Conservation (phyloP, 108 stramenopile genomes). For the Nitzschia putrida region DNA sequence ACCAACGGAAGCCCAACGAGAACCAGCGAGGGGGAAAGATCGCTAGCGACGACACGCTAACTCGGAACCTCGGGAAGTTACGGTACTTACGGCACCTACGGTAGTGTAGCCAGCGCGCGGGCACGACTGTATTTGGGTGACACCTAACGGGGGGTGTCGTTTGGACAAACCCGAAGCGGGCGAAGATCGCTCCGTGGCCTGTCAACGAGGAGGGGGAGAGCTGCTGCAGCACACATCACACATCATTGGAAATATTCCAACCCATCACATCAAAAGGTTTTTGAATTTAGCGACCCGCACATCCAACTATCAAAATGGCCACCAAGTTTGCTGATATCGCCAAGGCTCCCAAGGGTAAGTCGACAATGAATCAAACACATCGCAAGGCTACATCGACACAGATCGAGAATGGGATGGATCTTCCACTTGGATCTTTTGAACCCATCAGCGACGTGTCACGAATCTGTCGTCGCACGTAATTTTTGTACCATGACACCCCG, state of each 20-base stretch:
- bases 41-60: too few species aligned
- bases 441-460: background rate
- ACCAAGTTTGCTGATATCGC: slow-evolving; percentile 85
- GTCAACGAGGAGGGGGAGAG: background rate
- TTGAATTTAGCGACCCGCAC: slow-evolving; percentile 11
- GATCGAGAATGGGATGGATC: too few species aligned
- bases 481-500: background rate
- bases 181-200: too few species aligned
- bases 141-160: too few species aligned
- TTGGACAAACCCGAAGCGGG: too few species aligned
- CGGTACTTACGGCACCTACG: too few species aligned
- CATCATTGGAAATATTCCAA: slow-evolving; percentile 15
- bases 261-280: background rate
- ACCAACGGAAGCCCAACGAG: too few species aligned
- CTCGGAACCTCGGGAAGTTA: too few species aligned
- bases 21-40: too few species aligned
- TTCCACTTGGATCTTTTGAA: too few species aligned
- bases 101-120: too few species aligned
- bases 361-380: background rate
- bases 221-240: background rate
- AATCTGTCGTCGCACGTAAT: slow-evolving; percentile 3
- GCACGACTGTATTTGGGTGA: too few species aligned
- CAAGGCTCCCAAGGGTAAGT: slow-evolving; percentile 75
- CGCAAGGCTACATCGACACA: background rate
- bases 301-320: slow-evolving; percentile 52